These are phyloP conservation scores for Arctium lappa DNA, from an alignment of 129 eudicot species.

Conservation along the genomic window DNA sequence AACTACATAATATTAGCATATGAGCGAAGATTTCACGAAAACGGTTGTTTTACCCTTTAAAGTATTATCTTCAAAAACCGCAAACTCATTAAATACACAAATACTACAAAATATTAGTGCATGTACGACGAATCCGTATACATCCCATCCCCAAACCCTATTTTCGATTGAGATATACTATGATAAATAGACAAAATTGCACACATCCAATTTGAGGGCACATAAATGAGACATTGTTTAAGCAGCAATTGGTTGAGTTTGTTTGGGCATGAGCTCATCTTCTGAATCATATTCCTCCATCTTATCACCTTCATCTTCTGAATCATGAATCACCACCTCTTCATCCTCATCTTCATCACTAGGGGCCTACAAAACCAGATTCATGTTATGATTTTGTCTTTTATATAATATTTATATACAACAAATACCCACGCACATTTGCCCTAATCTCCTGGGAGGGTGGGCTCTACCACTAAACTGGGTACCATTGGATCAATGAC, in stretches of 20 bases:
- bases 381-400: background rate
- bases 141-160: background rate
- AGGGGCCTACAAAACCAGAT: conserved; percentile 2
- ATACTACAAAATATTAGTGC: no score
- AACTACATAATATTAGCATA: conserved; percentile 19
- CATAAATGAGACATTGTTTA: background rate
- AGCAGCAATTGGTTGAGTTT: conserved; percentile 9
- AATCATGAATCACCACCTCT: conserved; percentile 22
- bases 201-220: conserved; percentile 8
- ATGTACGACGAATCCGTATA: background rate
- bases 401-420: no score
- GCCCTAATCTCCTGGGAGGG: background rate
- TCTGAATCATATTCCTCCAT: conserved; percentile 32
- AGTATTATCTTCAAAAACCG: no score
- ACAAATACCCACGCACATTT: background rate
- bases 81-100: no score
- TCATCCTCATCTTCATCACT: conserved; percentile 23
- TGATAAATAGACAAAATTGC: conserved; percentile 17
- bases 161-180: background rate
- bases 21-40: background rate
- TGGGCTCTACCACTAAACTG: no score
- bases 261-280: conserved; percentile 30
- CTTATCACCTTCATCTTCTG: conserved; percentile 24
- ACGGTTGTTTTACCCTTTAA: background rate
- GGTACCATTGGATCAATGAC: background rate